Conservation (phyloP, 306 rosid genomes). For the Dryas alaskensis region DNA sequence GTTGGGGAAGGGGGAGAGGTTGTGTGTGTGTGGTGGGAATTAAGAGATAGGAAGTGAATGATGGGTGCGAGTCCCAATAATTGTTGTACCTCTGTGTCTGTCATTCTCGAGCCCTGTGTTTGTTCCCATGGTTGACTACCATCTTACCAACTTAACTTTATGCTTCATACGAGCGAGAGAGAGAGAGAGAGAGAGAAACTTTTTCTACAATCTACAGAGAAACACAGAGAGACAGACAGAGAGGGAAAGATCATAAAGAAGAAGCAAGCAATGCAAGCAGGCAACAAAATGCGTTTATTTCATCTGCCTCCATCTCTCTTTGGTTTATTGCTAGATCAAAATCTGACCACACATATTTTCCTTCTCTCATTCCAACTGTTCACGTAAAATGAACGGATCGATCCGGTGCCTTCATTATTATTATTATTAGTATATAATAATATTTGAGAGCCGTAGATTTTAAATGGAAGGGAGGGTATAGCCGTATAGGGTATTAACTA, state of each 20-base stretch:
- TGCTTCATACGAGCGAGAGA: background rate
- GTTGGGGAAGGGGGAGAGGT: background rate
- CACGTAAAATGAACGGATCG: background rate
- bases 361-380: slow-evolving; percentile 1
- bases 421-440: background rate
- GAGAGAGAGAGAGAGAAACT: background rate
- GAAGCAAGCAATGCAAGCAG: background rate
- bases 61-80: slow-evolving; percentile 56
- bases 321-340: background rate
- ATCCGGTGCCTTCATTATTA: background rate
- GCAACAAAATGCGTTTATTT: slow-evolving; percentile 23
- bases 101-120: slow-evolving; percentile 80
- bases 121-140: slow-evolving; percentile 74
- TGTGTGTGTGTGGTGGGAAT: slow-evolving; percentile 7
- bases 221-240: background rate
- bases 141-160: slow-evolving; percentile 17
- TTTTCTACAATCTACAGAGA: background rate
- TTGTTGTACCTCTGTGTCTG: slow-evolving; percentile 23
- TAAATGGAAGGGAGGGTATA: background rate
- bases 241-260: background rate
- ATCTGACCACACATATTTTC: background rate
- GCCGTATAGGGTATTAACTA: no score
- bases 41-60: slow-evolving; percentile 14
- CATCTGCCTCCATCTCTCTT: background rate
- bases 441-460: background rate